A percentile compares a stretch with the other conserved stretches of the same genome.
Conservation (phyloP, 805 yeast genomes). For the Myxozyma monticola region DNA sequence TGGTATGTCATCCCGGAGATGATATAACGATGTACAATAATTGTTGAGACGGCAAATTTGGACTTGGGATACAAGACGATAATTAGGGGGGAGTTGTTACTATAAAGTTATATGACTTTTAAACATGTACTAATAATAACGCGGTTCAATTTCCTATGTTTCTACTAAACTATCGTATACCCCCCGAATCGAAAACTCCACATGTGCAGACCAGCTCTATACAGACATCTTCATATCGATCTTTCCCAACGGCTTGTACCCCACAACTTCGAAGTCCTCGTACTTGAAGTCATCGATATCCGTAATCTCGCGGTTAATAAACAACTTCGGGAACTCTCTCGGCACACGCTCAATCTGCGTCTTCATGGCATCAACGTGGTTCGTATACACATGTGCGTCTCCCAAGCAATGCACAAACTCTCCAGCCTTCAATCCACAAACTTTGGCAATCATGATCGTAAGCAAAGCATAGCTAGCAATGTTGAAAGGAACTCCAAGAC, state of each 20-base stretch:
- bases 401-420: slow-evolving; percentile 95
- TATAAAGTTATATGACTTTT: too few relatives aligned
- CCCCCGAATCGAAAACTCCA: too few relatives aligned
- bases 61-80: too few relatives aligned
- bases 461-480: slow-evolving; percentile 94
- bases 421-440: slow-evolving; percentile 94
- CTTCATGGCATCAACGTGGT: slow-evolving; percentile 87
- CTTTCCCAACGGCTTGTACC: slow-evolving; percentile 76
- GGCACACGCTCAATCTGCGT: slow-evolving; percentile 79
- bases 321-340: slow-evolving; percentile 73
- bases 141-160: too few relatives aligned
- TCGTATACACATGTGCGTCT: slow-evolving; percentile 91
- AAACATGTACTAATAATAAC: too few relatives aligned
- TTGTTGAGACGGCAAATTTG: too few relatives aligned
- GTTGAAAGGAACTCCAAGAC: slow-evolving; percentile 98
- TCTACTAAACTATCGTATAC: too few relatives aligned
- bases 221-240: slow-evolving; percentile 98
- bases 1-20: too few relatives aligned
- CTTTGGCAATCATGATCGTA: slow-evolving; percentile 92
- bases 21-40: too few relatives aligned
- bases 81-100: too few relatives aligned
- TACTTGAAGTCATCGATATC: slow-evolving; percentile 82
- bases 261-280: slow-evolving; percentile 82
- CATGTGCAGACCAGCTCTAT: slow-evolving; percentile 35
- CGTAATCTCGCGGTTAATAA: slow-evolving; percentile 62